Evolutionary conservation across 495 filamentous ascomycete species (phyloP), one percentile per base, ranked within the genome.

Genomic region (Cercophora newfieldiana): DNA sequence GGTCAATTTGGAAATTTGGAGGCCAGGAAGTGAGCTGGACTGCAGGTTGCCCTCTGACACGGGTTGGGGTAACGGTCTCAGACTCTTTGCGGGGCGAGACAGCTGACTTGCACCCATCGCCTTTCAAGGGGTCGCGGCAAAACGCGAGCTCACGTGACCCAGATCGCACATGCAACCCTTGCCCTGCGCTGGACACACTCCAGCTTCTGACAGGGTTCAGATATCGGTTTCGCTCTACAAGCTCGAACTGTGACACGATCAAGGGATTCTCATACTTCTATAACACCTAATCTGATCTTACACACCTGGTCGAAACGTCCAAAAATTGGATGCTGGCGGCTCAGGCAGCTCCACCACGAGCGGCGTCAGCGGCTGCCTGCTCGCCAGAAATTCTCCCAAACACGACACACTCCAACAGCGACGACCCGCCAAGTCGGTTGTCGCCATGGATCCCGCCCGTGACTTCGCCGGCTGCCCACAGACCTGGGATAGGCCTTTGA

Each of bases 341-440:
- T 44, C 12, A 44, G 37, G 2, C 37, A 44, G 2, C 10, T 16
- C 37, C 37, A 44, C 12, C 37, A 14, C 37, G 37, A 44, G 37
- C 37, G 37, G 59, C 59, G n/a, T n/a, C n/a, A 21, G 25, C 37
- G 18, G 80, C 83, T 12, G 82, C 83, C 59, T 81, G 69, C 31
- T 77, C 70, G 0, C 85, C 86, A 0, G 85, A 83, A 56, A 83
- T 82, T 56, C 83, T 72, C 1, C 86, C 86, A 77, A 87, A 89
- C 0, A 89, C 82, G 3, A 84, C 85, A 78, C 86, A 86, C 65
- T 87, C 83, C 12, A 87, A 70, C 56, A 87, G 67, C 14, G 78
- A 81, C 24, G 77, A 81, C 2, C 84, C 83, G 19, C 84, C 84
- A 0, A 87, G 68, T 37, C 83, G 73, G 66, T 87, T 87, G 30